A percentile compares a stretch with the other conserved stretches of the same genome.
Evolutionary conservation across 2,329 filamentous ascomycete species (phyloP).

Genomic region (Clonostachys rosea): DNA sequence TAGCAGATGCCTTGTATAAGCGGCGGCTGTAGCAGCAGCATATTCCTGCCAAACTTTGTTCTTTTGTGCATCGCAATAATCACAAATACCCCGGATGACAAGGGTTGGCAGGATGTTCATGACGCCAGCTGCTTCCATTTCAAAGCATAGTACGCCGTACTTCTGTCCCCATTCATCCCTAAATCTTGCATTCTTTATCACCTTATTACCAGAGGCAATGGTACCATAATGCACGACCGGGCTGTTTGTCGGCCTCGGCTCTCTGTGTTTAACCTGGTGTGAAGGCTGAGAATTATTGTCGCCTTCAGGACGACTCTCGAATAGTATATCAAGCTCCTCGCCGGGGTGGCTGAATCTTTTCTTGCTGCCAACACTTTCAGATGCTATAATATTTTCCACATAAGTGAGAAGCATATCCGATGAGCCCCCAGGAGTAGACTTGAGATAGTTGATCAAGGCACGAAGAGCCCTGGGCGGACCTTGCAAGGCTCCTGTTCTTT

Average conservation of each 20-base stretch:
- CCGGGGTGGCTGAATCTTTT: neutral
- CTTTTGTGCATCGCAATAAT: slow-evolving; percentile 29
- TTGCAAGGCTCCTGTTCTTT: slow-evolving; percentile 1
- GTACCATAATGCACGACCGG: slow-evolving; percentile 3
- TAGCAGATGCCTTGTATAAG: slow-evolving; percentile 5
- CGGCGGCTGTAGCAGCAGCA: slow-evolving; percentile 21
- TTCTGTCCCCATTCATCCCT: slow-evolving; percentile 2
- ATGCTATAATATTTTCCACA: neutral
- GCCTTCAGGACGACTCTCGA: neutral
- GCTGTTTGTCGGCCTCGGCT: neutral
- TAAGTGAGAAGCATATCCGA: neutral
- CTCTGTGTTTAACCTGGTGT: neutral
- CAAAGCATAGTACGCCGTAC: slow-evolving; percentile 20
- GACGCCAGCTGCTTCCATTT: slow-evolving; percentile 7
- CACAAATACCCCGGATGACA: slow-evolving; percentile 25
- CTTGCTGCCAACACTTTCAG: neutral
- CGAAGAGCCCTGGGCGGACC: neutral
- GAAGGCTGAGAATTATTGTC: neutral
- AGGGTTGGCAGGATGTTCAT: slow-evolving; percentile 17
- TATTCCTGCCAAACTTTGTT: slow-evolving; percentile 24
- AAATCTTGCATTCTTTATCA: slow-evolving; percentile 1
- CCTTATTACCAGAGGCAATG: slow-evolving; percentile 2
- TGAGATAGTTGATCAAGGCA: neutral
- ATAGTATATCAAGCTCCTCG: neutral
- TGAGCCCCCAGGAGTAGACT: neutral